Evolutionary conservation across 2,329 filamentous ascomycete species (phyloP).

Genomic region (Aspergillus sp.): DNA sequence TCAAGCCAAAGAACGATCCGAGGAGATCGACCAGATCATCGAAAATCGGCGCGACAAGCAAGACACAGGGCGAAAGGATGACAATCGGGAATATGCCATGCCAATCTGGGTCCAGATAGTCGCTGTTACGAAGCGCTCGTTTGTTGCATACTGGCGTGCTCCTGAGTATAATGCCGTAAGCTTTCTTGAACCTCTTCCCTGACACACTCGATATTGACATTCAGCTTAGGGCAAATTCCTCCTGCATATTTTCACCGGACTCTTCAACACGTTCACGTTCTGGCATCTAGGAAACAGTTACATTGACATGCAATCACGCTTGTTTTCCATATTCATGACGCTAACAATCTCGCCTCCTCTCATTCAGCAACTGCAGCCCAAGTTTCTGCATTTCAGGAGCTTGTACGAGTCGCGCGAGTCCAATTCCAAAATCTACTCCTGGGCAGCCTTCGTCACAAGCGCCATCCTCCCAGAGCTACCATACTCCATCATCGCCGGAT

Average conservation of each 20-base stretch:
- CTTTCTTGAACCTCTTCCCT: neutral
- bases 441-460: slow-evolving; percentile 67
- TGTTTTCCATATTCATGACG: slow-evolving; percentile 77
- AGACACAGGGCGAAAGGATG: slow-evolving; percentile 42
- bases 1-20: slow-evolving; percentile 47
- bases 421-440: slow-evolving; percentile 77
- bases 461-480: slow-evolving; percentile 69
- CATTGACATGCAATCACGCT: slow-evolving; percentile 66
- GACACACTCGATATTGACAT: neutral
- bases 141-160: slow-evolving; percentile 64
- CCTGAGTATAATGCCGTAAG: slow-evolving; percentile 57
- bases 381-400: slow-evolving; percentile 64
- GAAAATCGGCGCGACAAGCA: slow-evolving; percentile 43
- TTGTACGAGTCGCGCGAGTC: slow-evolving; percentile 72
- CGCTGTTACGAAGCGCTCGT: slow-evolving; percentile 58
- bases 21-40: slow-evolving; percentile 56
- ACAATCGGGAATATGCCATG: slow-evolving; percentile 64
- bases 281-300: slow-evolving; percentile 58
- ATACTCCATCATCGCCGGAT: slow-evolving; percentile 65
- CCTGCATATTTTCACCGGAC: slow-evolving; percentile 60
- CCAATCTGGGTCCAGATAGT: slow-evolving; percentile 55
- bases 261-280: slow-evolving; percentile 72
- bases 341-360: slow-evolving; percentile 72
- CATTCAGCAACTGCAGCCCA: slow-evolving; percentile 75
- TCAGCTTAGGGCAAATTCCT: slow-evolving; percentile 56